Evolutionary conservation across 805 yeast genomes (phyloP), one percentile per base, ranked within the genome.

Genomic region (Starmera caribaea): DNA sequence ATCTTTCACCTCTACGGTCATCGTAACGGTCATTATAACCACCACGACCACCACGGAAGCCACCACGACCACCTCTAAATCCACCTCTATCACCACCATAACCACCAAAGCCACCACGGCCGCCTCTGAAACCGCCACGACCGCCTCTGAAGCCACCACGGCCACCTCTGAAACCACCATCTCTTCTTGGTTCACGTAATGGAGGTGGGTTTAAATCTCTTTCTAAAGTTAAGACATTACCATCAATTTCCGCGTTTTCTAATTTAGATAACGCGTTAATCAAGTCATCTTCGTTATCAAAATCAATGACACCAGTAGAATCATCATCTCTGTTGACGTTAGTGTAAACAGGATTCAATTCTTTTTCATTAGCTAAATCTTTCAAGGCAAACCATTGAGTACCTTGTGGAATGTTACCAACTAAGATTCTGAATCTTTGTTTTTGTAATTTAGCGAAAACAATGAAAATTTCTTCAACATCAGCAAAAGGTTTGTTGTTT

Each of bases 361-460:
- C 76, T 62, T 76, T 81, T 45, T 82, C 88, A 59, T 95, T 74
- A 48, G 87, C 88, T 58, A 85, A 78, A 67, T 90, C 97, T 69
- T 88, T 84, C 57, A 84, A 73, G 54, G 82, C 90, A 70, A 84
- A 92, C 94, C 94, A 84, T 38, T 86, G 79, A 42, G 84, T 71
- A 46, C 79, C 79, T 50, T 79, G 82, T 51, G 89, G 89, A 54
- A 84, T 68, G 62, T 76, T 76, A 50, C 74, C 62, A 30, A 83
- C 74, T 56, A 79, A 73, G 44, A 80, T 77, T 69, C 92, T 76
- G 66, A 66, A 76, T 63, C 82, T 79, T 54, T 86, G 86, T 59
- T 81, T 78, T 45, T 44, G 53, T 35, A 53, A 49, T 53, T 59
- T 66, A 16, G 72, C 66, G 45, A 53, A 68, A 37, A 62, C 67